Base-by-base conservation (phyloP, 148 eudicot genomes). In the Fagopyrum esculentum region DNA sequence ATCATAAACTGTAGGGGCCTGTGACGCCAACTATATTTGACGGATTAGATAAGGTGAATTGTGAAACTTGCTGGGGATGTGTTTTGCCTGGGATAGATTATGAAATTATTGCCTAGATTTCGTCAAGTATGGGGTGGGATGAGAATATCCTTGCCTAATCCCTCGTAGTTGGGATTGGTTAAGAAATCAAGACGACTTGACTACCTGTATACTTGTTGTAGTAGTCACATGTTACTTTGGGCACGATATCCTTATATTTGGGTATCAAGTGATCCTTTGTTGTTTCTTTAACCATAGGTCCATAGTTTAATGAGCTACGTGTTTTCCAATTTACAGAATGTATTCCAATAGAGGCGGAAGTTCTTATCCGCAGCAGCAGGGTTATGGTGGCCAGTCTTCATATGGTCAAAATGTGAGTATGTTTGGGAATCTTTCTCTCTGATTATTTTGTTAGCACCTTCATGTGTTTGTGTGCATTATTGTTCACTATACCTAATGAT, bases 301-400 rank as follows among this genome's bases (percentile, higher is more conserved):
- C 26, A 22, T 22, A 22, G 26, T 35, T 30, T 35, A 3, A 40
- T 12, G 47, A 3, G 4, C 71, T 43, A 12, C 12, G n/a, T 40
- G n/a, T 40, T 66, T 40, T 9, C 12, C 9, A 66, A 40, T 40
- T 66, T 43, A 3, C 71, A 66, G 71, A 70, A 89, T 89, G 93
- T 87, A 87, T 78, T 72, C 87, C 46, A 83, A 89, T 48, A 83
- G 95, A 66, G 71, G 71, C 55, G 95, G 86, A 68, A 74, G 61
- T 78, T 71, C 79, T 0, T 90, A 86, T 75, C 87, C 40, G 40
- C 40, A 86, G 71, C 88, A 85, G 72, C 91, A 79, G 35, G 75
- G 86, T 15, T 90, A 86, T 75, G 73, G 86, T 73, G 76, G 85
- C 4, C 91, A 90, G 73, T 86, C 95, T n/a, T 82, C 87, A 1